Conservation (phyloP, 148 eudicot genomes). For the Nyssa sinensis region DNA sequence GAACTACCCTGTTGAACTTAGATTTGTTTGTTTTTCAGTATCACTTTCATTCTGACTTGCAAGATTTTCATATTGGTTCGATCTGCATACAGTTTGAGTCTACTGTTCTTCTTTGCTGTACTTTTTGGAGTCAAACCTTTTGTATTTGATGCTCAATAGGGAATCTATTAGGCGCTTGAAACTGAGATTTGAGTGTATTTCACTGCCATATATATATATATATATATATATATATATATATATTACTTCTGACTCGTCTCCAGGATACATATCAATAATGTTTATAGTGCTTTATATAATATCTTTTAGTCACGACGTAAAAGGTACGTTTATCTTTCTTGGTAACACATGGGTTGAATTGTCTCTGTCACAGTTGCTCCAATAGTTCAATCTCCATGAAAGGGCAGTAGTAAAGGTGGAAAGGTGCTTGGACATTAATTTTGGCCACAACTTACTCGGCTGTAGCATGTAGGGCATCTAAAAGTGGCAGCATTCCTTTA, state of each 20-base stretch:
- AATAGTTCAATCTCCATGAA: conserved; percentile 15
- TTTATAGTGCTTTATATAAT: background rate
- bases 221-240: too few species aligned
- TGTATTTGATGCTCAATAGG: too few species aligned
- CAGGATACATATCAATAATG: background rate
- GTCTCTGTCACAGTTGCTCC: conserved; percentile 3
- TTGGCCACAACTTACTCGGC: conserved; percentile 39
- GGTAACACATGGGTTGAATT: background rate
- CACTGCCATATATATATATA: background rate
- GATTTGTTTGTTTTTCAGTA: conserved; percentile 12
- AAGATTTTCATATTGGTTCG: background rate
- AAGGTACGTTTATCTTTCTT: background rate
- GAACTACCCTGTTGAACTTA: too few species aligned
- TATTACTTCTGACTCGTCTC: background rate
- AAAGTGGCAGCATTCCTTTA: conserved; percentile 37
- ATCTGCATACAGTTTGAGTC: background rate
- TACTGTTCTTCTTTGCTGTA: background rate
- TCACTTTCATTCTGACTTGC: conserved; percentile 22
- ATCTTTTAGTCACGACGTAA: background rate
- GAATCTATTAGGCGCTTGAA: too few species aligned
- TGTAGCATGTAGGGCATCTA: conserved; percentile 35
- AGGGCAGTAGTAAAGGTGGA: conserved; percentile 29
- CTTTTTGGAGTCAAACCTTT: background rate
- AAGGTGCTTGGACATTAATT: conserved; percentile 32
- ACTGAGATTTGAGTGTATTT: background rate